Percentiles rank a stretch among this genome's conserved stretches.
phyloP scores from a whole-genome alignment of 495 filamentous ascomycete genomes.

The Jackrogersella multiformis region DNA sequence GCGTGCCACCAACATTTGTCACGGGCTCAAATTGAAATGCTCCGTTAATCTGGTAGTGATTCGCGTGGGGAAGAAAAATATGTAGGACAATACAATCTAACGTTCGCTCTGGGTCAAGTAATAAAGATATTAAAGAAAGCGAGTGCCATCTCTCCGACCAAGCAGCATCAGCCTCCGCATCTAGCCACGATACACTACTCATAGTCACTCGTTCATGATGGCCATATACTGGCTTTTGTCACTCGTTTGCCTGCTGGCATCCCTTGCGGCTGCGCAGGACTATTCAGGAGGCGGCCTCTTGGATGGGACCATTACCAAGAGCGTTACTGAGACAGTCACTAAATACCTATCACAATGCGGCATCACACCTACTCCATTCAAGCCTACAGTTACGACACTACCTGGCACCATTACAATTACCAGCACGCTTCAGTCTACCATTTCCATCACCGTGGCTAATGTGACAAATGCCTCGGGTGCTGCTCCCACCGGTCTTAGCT shows the following conservation, averaged over 20 bases:
- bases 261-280: conserved; percentile 22
- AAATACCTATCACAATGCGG: conserved; percentile 35
- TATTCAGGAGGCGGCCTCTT: conserved; percentile 18
- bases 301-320: conserved; percentile 29
- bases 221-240: conserved; percentile 37
- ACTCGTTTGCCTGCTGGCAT: conserved; percentile 31
- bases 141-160: conserved; percentile 6
- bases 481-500: neutral
- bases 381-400: conserved; percentile 14
- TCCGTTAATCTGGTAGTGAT: conserved; percentile 28
- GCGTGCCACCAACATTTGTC: conserved; percentile 14
- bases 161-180: conserved; percentile 3
- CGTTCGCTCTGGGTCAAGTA: neutral
- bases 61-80: neutral
- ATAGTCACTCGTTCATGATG: conserved; percentile 36
- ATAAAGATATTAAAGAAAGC: conserved; percentile 22
- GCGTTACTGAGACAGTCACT: conserved; percentile 35
- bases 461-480: conserved; percentile 6
- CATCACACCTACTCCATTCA: neutral
- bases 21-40: conserved; percentile 21
- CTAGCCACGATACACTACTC: neutral
- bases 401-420: conserved; percentile 28
- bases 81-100: conserved; percentile 9
- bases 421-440: conserved; percentile 30
- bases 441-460: conserved; percentile 20